phyloP scores from a whole-genome alignment of 768 basidiomycete species.

The Imleria badia region DNA sequence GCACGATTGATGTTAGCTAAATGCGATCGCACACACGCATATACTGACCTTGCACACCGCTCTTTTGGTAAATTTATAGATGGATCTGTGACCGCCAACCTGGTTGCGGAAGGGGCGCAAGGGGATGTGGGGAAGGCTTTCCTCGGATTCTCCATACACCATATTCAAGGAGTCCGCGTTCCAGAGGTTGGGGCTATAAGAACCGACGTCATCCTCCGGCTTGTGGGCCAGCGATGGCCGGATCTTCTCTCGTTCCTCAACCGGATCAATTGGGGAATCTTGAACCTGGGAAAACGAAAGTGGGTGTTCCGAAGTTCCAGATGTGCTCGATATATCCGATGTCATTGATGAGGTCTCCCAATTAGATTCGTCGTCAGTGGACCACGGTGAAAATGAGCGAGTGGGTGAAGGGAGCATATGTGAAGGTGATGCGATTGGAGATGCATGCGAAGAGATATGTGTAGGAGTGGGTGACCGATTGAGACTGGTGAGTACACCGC shows the following conservation, averaged over 20 bases:
- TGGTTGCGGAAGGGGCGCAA: conserved; percentile 95
- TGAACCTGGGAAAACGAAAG: conserved; percentile 28
- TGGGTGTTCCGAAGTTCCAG: conserved; percentile 38
- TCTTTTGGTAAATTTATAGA: conserved; percentile 96
- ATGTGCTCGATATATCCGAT: conserved; percentile 60
- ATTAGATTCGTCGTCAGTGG: conserved; percentile 73
- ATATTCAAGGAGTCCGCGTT: conserved; percentile 38
- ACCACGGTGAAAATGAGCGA: conserved; percentile 56
- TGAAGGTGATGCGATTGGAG: conserved; percentile 14
- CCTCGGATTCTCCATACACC: conserved; percentile 49
- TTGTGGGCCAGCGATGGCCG: conserved; percentile 4
- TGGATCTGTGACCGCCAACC: conserved; percentile 95
- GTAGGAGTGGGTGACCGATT: conserved; percentile 39
- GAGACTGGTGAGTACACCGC: neutral
- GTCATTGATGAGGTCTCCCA: conserved; percentile 72
- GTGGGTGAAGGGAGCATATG: conserved; percentile 13
- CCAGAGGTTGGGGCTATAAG: conserved; percentile 18
- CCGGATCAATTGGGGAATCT: conserved; percentile 18
- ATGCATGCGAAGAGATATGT: conserved; percentile 30
- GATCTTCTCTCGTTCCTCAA: conserved; percentile 17
- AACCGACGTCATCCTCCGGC: conserved; percentile 18
- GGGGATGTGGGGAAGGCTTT: conserved; percentile 82
- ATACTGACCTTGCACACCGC: conserved; percentile 94
- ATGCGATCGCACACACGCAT: neutral
- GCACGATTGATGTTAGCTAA: conserved; percentile 12